These are phyloP conservation scores for Picochlorum costavermella DNA, from an alignment of 139 green algal species.

Conservation along the genomic window DNA sequence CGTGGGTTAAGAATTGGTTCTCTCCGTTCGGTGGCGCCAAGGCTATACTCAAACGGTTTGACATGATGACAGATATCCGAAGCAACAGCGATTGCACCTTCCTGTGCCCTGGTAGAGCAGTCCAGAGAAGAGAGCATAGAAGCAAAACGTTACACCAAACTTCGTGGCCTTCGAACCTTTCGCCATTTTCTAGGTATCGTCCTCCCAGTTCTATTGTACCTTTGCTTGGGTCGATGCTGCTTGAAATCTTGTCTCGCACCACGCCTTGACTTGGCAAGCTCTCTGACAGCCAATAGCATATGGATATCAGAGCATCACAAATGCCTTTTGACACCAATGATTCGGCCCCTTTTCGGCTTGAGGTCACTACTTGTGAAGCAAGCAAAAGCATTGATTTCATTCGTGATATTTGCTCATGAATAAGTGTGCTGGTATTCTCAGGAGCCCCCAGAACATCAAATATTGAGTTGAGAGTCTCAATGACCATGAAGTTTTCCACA, in stretches of 20 bases:
- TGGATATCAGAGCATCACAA: background rate
- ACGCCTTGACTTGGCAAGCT: conserved; percentile 3
- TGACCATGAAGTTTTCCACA: too few species aligned
- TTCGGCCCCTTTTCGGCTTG: background rate
- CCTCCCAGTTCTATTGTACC: background rate
- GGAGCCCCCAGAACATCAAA: background rate
- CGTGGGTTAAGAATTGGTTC: conserved; percentile 34
- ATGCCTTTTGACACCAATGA: background rate
- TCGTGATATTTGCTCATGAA: background rate
- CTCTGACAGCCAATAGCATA: conserved; percentile 5
- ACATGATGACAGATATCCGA: conserved; percentile 14
- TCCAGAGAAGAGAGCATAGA: conserved; percentile 17
- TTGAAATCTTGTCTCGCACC: background rate
- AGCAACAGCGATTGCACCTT: conserved; percentile 15
- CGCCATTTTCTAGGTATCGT: background rate
- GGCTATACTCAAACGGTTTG: conserved; percentile 28
- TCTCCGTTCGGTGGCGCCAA: conserved; percentile 20
- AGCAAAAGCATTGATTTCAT: background rate
- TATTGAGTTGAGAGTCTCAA: background rate
- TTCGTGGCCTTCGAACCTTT: conserved; percentile 11
- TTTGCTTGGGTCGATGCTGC: background rate
- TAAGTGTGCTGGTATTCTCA: background rate
- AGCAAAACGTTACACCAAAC: conserved; percentile 28
- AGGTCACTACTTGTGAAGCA: background rate
- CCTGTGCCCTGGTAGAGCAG: conserved; percentile 8